Evolutionary conservation across 169 alveolate species (phyloP).

Genomic region (Plasmodium vinckei): DNA sequence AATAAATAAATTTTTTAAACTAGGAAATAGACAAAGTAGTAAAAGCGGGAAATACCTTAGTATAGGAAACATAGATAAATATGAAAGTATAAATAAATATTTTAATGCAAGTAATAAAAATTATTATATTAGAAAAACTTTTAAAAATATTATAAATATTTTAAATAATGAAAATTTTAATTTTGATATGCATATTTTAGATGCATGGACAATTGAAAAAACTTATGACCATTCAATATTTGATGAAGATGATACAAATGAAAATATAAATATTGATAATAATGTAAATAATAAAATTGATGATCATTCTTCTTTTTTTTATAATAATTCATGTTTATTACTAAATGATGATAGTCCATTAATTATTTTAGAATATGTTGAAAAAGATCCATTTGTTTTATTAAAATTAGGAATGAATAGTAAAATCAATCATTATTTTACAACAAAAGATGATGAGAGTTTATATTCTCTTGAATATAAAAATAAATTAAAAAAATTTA

Average conservation of each 20-base stretch:
- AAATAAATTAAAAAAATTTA: constrained; percentile 25
- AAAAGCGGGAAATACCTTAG: neutral
- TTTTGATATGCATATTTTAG: constrained; percentile 1
- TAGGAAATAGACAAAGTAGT: neutral
- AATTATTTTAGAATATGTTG: constrained; percentile 40
- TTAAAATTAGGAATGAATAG: constrained; percentile 70
- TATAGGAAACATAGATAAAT: neutral
- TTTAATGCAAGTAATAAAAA: neutral
- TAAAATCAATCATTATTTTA: constrained; percentile 54
- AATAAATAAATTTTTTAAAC: neutral
- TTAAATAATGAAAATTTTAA: constrained; percentile 9
- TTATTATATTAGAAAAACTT: neutral
- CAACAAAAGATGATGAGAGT: constrained; percentile 20
- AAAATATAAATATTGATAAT: neutral
- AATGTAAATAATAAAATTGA: constrained; percentile 8
- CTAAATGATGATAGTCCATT: constrained; percentile 61
- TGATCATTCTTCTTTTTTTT: constrained; percentile 2
- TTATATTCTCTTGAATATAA: constrained; percentile 61
- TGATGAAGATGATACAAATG: neutral
- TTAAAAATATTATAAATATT: constrained; percentile 1
- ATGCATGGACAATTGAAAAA: constrained; percentile 40
- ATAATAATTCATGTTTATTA: constrained; percentile 31
- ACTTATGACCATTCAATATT: neutral
- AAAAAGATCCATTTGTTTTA: constrained; percentile 49
- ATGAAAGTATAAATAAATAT: too few relatives aligned